Evolutionary conservation across 202 grass and related monocot genomes (phyloP).

Genomic region (Eragrostis tef): DNA sequence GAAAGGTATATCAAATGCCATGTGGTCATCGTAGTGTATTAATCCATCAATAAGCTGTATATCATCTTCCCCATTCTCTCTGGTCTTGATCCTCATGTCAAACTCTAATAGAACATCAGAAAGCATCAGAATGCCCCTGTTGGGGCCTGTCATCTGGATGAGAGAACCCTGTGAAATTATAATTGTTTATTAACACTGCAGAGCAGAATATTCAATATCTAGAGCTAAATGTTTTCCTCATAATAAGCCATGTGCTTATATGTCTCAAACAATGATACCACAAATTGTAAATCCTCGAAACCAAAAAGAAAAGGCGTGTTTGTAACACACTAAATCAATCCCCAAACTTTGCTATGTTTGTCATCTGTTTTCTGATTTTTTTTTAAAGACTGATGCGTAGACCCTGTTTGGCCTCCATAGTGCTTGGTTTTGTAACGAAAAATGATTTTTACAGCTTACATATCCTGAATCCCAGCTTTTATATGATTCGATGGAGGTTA

Average conservation of each 20-base stretch:
- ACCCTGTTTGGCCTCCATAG: no score
- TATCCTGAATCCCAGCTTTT: no score
- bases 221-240: not conserved
- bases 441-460: no score
- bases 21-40: not conserved
- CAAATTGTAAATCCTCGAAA: not conserved
- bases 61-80: constrained; percentile 10
- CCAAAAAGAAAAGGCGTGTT: not conserved
- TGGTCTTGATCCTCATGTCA: constrained; percentile 6
- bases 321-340: no score
- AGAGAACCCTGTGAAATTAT: not conserved
- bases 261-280: not conserved
- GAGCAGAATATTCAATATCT: not conserved
- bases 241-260: not conserved
- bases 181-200: not conserved
- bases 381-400: no score
- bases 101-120: constrained; percentile 13
- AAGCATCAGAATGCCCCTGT: not conserved
- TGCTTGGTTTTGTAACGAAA: no score
- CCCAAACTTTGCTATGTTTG: no score
- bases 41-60: constrained; percentile 1
- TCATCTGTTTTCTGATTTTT: no score
- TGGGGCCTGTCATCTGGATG: constrained; percentile 9
- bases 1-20: not conserved
- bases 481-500: no score